Base-by-base conservation (phyloP, 805 yeast genomes). In the Teunomyces cretensis region DNA sequence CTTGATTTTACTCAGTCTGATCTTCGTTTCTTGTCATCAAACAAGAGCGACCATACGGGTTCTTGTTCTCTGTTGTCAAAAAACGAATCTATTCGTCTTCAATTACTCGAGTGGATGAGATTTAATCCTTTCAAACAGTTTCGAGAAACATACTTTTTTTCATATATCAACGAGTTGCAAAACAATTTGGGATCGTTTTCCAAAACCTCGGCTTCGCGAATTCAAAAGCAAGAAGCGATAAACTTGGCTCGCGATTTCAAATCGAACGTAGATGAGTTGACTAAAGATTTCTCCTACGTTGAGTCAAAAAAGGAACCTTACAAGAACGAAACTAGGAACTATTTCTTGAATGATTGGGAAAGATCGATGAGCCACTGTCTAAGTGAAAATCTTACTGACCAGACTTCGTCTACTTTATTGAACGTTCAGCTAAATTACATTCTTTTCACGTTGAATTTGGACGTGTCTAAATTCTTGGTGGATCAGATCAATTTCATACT, bases 361-460 rank as follows among this genome's bases (percentile, higher is more conserved):
- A 47, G 54, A 17, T 54, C 58, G 14, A 48, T 65, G 19, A 52
- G 64, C 24, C 59, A 59, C 30, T 51, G 56, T 22, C 53, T 68
- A 13, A 46, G 60, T 16, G 60, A 60, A 8, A 54, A 50, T 30
- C 42, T 65, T 6, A 54, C 64, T 1, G 59, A 62, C 33, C 52
- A 54, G 11, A 58, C 53, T 14, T 47, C 47, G 3, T 33, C 58
- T n/a, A 60, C 70, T 32, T 56, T 72, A 35, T 49, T 63, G 22
- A 69, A 68, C 41, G 46, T 72, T 14, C 74, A 69, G 37, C 56
- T 68, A 46, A 70, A 72, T 47, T 72, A 60, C 45, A 56, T 66
- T 9, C 53, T 70, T 32, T 70, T 70, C 51, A 66, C 67, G 4
- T 42, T 68, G 41, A 57, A 57, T 14, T 55, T 70, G 15, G 67